Percentiles rank a stretch among this genome's conserved stretches.
Conservation (phyloP, 495 filamentous ascomycete species). For the Sphaerosporella brunnea region DNA sequence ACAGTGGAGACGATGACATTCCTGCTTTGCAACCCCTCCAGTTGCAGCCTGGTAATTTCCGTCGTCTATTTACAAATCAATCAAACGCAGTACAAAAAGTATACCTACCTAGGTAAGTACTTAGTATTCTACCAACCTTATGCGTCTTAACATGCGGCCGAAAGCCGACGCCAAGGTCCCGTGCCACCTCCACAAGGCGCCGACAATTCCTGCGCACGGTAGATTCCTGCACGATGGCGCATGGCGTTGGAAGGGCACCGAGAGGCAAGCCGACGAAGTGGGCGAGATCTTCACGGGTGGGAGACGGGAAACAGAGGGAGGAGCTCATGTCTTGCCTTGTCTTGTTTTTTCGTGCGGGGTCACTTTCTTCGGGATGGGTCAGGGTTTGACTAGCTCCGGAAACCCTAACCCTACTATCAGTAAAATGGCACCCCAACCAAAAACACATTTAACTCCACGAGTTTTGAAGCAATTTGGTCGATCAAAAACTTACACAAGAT, state of each 20-base stretch:
- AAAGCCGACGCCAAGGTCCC: conserved; percentile 45
- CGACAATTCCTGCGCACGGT: conserved; percentile 52
- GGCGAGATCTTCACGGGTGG: too few species aligned
- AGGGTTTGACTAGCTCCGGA: too few species aligned
- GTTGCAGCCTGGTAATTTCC: conserved; percentile 56
- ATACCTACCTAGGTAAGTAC: background rate
- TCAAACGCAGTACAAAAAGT: background rate
- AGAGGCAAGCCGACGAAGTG: conserved; percentile 46
- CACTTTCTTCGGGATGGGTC: too few species aligned
- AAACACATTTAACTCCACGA: too few species aligned
- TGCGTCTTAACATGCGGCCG: conserved; percentile 76
- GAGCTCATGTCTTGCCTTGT: too few species aligned
- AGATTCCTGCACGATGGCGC: conserved; percentile 49
- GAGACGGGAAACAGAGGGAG: too few species aligned
- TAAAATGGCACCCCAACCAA: too few species aligned
- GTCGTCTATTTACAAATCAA: too few species aligned
- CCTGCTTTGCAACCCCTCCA: conserved; percentile 35
- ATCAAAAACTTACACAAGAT: too few species aligned
- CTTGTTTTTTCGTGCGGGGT: too few species aligned
- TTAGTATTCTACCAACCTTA: conserved; percentile 39
- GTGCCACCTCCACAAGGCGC: conserved; percentile 49
- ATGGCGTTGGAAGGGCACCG: conserved; percentile 43
- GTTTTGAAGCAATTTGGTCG: too few species aligned
- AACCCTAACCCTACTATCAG: too few species aligned
- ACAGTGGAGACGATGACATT: conserved; percentile 57